A percentile compares a stretch with the other conserved stretches of the same genome.
Conservation (phyloP, 768 basidiomycete species). For the Tephrocybe rancida region DNA sequence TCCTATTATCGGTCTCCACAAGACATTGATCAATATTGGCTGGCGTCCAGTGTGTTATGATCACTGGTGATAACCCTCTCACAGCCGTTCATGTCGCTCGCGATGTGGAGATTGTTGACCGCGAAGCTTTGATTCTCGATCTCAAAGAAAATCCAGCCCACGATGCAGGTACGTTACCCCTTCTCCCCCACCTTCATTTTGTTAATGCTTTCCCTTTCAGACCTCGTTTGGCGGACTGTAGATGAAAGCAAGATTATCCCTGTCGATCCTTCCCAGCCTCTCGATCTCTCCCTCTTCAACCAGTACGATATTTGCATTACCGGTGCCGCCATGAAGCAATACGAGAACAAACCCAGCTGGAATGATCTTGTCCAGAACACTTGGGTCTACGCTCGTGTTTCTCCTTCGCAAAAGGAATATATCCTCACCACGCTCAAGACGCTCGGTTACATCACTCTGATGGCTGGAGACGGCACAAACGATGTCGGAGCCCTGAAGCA, state of each 20-base stretch:
- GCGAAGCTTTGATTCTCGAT: slow-evolving; percentile 92
- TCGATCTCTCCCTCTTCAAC: slow-evolving; percentile 78
- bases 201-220: slow-evolving; percentile 34
- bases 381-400: slow-evolving; percentile 98
- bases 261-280: slow-evolving; percentile 75
- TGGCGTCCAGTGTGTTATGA: slow-evolving; percentile 87
- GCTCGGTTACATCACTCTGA: slow-evolving; percentile 90
- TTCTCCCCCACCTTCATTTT: neutral
- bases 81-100: slow-evolving; percentile 96
- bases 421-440: slow-evolving; percentile 90
- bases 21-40: neutral
- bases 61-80: slow-evolving; percentile 97
- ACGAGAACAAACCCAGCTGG: slow-evolving; percentile 71
- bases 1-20: slow-evolving; percentile 16
- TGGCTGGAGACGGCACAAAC: slow-evolving; percentile 99
- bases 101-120: slow-evolving; percentile 97
- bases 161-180: slow-evolving; percentile 58
- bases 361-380: slow-evolving; percentile 87
- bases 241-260: slow-evolving; percentile 89
- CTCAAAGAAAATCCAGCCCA: slow-evolving; percentile 76
- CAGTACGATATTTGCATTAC: slow-evolving; percentile 97
- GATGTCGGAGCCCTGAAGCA: slow-evolving; percentile 99
- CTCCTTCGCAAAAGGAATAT: slow-evolving; percentile 92
- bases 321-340: slow-evolving; percentile 91
- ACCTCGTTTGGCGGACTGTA: slow-evolving; percentile 92